Evolutionary conservation across 345 rosid genomes (phyloP), one percentile per base, ranked within the genome.

Genomic region (Murraya koenigii): DNA sequence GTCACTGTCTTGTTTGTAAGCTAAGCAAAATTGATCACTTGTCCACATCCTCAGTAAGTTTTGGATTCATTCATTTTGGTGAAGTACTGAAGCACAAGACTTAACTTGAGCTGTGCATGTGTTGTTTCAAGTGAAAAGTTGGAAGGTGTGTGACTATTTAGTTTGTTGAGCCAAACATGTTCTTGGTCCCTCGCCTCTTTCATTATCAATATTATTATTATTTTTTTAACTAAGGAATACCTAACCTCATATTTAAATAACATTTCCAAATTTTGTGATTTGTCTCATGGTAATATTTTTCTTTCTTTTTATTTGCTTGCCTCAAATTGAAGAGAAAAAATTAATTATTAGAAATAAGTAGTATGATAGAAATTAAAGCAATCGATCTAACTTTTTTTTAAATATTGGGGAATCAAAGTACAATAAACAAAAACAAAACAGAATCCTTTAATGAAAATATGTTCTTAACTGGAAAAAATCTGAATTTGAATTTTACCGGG

Each of bases 11-110:
- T 76, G 76, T 83, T 76, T 83, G 78, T 55, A 38, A 55, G 60
- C 63, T 32, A 85, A 55, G 80, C 80, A 38, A 75, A 82, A 72
- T 63, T 10, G 82, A 70, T 80, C 70, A 7, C 44, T 60, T 76
- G 69, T 80, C 84, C 39, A n/a, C 69, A 19, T 71, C 75, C 23
- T 49, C 2, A n/a, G 17, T 13, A 15, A 2, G 49, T 58, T 10
- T 23, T 7, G 8, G 17, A 44, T 44, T 44, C 49, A 11, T 44
- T 44, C 49, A 44, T 44, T 44, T 44, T n/a, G n/a, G n/a, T n/a
- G n/a, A n/a, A n/a, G 14, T 41, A 3, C 4, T 22, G 33, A 63
- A 26, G 36, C 6, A 49, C 22, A 44, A 6, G n/a, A 14, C 9
- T 0, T 44, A 25, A 25, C 35, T 44, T 23, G 20, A 5, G 8